Evolutionary conservation across 805 yeast species (phyloP).

Genomic region (Candida taoyuanica): DNA sequence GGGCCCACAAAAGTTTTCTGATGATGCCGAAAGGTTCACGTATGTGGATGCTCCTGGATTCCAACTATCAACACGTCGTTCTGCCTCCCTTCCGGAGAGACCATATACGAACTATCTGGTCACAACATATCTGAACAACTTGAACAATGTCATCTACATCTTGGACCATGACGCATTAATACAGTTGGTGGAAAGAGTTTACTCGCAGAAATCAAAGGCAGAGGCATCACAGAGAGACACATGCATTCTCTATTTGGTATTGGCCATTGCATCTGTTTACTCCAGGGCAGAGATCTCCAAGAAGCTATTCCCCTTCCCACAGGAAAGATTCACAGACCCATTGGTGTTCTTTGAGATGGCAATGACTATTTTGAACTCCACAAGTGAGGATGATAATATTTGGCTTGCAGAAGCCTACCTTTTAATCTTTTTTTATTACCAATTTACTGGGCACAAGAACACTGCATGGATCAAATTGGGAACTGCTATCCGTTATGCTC

Average conservation of each 20-base stretch:
- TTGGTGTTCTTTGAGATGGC: conserved; percentile 34
- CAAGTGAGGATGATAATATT: conserved; percentile 35
- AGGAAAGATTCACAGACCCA: conserved; percentile 26
- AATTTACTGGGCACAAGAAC: conserved; percentile 35
- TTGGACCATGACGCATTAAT: conserved; percentile 33
- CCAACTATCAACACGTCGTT: conserved; percentile 14
- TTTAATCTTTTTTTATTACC: conserved; percentile 37
- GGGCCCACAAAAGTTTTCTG: conserved; percentile 34
- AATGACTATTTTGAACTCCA: conserved; percentile 27
- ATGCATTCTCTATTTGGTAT: conserved; percentile 35
- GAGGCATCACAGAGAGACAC: conserved; percentile 25
- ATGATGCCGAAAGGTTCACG: conserved; percentile 34
- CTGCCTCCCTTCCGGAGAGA: conserved; percentile 29
- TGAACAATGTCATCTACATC: conserved; percentile 38
- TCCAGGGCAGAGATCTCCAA: conserved; percentile 28
- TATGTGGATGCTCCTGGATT: conserved; percentile 30
- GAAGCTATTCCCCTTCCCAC: conserved; percentile 25
- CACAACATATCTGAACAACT: conserved; percentile 32
- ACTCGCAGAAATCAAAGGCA: conserved; percentile 26
- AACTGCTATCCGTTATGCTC: conserved; percentile 38
- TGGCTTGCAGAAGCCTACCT: conserved; percentile 41
- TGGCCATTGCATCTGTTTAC: conserved; percentile 39
- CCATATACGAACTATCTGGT: conserved; percentile 29
- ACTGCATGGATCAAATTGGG: conserved; percentile 43
- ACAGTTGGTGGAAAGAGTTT: conserved; percentile 29